Conservation (phyloP, 202 grass and related monocot species). For the Brachypodium distachyon region DNA sequence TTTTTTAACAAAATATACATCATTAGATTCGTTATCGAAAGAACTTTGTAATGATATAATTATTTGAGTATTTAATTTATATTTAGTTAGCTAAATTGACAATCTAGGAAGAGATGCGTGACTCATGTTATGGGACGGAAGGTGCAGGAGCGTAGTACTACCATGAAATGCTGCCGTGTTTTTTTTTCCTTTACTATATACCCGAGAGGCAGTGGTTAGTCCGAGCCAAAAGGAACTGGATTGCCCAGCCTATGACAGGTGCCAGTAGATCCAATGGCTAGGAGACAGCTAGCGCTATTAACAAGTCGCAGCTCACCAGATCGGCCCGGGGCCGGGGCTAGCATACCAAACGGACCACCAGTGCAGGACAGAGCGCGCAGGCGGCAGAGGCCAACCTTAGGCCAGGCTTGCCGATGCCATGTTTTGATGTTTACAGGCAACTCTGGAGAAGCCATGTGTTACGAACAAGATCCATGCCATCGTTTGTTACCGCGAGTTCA, state of each 20-base stretch:
- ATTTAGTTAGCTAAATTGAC: too few species aligned
- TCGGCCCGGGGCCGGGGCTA: slow-evolving; percentile 2
- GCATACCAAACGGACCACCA: slow-evolving; percentile 19
- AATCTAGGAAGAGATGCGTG: too few species aligned
- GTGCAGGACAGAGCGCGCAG: not conserved
- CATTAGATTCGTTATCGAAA: too few species aligned
- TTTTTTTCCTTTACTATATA: not conserved
- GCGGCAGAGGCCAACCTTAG: not conserved
- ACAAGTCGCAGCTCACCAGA: slow-evolving; percentile 22
- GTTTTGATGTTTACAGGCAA: too few species aligned
- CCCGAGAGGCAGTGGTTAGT: not conserved
- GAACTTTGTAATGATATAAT: too few species aligned
- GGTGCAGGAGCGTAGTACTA: too few species aligned
- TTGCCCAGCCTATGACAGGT: not conserved
- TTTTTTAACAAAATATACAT: too few species aligned
- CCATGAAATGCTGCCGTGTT: not conserved
- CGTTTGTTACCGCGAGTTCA: too few species aligned
- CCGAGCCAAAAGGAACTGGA: slow-evolving; percentile 20
- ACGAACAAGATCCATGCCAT: too few species aligned
- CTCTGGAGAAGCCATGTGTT: not conserved
- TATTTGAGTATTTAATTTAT: too few species aligned
- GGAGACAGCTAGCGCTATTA: slow-evolving; percentile 10
- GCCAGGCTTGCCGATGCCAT: too few species aligned
- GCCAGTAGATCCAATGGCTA: slow-evolving; percentile 22
- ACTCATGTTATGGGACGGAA: too few species aligned